phyloP scores from a whole-genome alignment of 768 basidiomycete species.

The Tulasnella sp. region DNA sequence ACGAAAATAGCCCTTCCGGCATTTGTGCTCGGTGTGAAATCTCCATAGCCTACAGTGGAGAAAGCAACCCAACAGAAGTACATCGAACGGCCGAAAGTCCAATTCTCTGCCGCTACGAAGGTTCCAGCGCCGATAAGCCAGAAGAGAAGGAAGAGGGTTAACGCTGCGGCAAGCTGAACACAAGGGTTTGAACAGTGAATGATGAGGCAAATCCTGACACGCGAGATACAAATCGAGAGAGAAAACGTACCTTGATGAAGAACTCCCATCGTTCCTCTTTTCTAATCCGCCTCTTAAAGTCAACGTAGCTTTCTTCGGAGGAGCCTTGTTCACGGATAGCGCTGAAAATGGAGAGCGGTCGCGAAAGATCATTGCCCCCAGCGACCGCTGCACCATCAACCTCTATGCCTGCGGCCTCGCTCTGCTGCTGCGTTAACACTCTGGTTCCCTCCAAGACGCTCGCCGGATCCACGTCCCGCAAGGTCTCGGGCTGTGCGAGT shows the following conservation, averaged over 20 bases:
- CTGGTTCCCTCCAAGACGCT: too few relatives aligned
- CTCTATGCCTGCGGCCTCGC: too few relatives aligned
- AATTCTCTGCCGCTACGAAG: constrained; percentile 57
- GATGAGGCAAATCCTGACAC: too few relatives aligned
- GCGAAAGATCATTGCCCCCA: too few relatives aligned
- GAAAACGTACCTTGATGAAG: constrained; percentile 35
- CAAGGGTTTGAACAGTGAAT: too few relatives aligned
- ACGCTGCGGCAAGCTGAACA: constrained; percentile 37
- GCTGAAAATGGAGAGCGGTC: too few relatives aligned
- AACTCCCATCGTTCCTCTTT: constrained; percentile 39
- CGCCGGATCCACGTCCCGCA: too few relatives aligned
- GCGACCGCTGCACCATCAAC: too few relatives aligned
- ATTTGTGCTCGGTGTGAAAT: constrained; percentile 47
- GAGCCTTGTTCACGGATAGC: too few relatives aligned
- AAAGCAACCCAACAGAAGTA: constrained; percentile 65
- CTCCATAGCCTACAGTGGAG: constrained; percentile 52
- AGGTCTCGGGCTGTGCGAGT: too few relatives aligned
- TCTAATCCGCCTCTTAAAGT: constrained; percentile 23
- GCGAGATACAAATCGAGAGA: background rate
- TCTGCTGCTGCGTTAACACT: too few relatives aligned
- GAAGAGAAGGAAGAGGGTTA: constrained; percentile 56
- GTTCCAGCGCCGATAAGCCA: constrained; percentile 66
- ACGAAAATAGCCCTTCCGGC: constrained; percentile 68
- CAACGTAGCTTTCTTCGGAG: constrained; percentile 19
- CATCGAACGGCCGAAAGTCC: constrained; percentile 49